Conservation (phyloP, 148 eudicot species). For the Nepenthes mirabilis region DNA sequence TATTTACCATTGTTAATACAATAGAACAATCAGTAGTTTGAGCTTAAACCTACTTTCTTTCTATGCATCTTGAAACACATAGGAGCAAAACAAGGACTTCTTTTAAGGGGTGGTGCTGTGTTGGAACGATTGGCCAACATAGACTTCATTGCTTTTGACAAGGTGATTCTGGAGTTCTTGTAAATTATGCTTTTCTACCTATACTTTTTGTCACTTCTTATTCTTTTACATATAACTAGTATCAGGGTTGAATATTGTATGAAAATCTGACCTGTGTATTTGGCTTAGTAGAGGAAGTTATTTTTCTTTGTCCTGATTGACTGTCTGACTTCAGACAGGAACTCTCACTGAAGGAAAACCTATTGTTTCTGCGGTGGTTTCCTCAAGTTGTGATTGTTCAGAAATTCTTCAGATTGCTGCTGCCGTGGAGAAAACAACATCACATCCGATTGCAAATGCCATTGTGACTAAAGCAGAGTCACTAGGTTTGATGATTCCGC, state of each 20-base stretch:
- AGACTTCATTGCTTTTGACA: conserved; percentile 67
- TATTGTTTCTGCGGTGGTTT: conserved; percentile 58
- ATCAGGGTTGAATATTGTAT: no score
- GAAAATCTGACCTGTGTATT: background rate
- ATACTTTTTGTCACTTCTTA: background rate
- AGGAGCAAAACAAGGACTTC: conserved; percentile 96
- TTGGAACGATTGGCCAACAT: conserved; percentile 78
- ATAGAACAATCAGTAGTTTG: no score
- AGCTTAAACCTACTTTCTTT: background rate
- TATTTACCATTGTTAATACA: no score
- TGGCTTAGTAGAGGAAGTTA: background rate
- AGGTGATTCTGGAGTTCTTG: conserved; percentile 27
- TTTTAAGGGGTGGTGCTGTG: conserved; percentile 95
- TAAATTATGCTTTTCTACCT: background rate
- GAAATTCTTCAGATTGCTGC: conserved; percentile 86
- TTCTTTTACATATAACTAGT: background rate
- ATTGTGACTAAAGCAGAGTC: conserved; percentile 72
- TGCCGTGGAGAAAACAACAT: conserved; percentile 91
- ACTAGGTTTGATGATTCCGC: conserved; percentile 42
- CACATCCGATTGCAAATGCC: conserved; percentile 90
- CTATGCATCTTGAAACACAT: conserved; percentile 6
- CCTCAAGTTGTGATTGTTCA: conserved; percentile 31
- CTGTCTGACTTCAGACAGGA: conserved; percentile 56
- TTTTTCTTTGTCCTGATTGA: background rate
- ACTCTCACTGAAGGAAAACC: conserved; percentile 97